phyloP scores from a whole-genome alignment of 2,329 filamentous ascomycete species.

The Claviceps maximensis region DNA sequence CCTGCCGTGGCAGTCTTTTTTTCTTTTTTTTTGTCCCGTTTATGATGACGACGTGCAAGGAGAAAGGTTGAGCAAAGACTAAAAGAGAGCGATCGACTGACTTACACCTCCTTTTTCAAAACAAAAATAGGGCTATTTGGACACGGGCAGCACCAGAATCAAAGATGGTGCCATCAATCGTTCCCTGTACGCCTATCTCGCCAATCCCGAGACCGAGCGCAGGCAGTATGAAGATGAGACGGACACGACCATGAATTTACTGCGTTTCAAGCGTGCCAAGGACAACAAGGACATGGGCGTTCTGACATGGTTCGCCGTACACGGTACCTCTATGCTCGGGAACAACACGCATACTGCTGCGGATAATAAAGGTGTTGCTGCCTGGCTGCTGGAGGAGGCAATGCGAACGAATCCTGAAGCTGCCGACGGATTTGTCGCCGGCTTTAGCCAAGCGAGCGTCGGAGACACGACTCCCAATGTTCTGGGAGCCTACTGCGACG shows the following conservation, averaged over 20 bases:
- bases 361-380: slow-evolving; percentile 95
- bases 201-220: slow-evolving; percentile 69
- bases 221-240: slow-evolving; percentile 45
- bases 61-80: too few relatives aligned
- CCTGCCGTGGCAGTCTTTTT: not conserved
- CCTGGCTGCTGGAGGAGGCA: slow-evolving; percentile 68
- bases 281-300: slow-evolving; percentile 69
- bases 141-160: slow-evolving; percentile 55
- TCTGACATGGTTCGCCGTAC: slow-evolving; percentile 82
- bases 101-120: not conserved
- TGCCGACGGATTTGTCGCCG: slow-evolving; percentile 64
- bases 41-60: not conserved
- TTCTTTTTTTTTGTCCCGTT: not conserved
- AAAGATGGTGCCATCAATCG: slow-evolving; percentile 75
- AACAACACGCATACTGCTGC: slow-evolving; percentile 87
- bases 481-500: slow-evolving; percentile 79
- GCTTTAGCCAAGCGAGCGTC: slow-evolving; percentile 84
- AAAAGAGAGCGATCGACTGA: not conserved
- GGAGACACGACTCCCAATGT: slow-evolving; percentile 87
- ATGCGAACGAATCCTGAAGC: slow-evolving; percentile 40
- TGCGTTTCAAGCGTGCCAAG: slow-evolving; percentile 62
- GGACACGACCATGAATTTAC: slow-evolving; percentile 54
- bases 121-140: slow-evolving; percentile 45
- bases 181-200: slow-evolving; percentile 75
- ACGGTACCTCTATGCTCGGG: slow-evolving; percentile 79